Base-by-base conservation (phyloP, 176 grass and related monocot species). In the Cymbopogon citratus region DNA sequence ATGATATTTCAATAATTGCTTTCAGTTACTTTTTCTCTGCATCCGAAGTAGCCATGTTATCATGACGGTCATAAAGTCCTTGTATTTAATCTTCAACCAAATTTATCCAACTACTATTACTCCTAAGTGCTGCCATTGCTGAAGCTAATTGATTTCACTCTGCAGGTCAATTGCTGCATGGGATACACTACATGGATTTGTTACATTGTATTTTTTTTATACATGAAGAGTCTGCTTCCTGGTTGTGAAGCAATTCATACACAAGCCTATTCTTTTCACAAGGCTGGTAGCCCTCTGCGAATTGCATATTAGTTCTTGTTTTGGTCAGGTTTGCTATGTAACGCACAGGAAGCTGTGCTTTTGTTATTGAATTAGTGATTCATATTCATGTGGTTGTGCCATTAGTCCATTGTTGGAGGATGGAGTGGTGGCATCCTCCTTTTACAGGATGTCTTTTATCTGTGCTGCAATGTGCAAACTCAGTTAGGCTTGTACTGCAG, bases 81-180 rank as follows among this genome's bases (percentile, higher is more conserved):
- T 52, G 35, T 80, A 35, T 68, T 73, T 23, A 31, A 38, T 59
- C 0, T 33, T 52, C 56, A 0, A 36, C 44, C 24, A 61, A 36
- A 25, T 15, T 41, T 76, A 4, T 67, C 13, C 3, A 24, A 6
- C 4, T 68, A 13, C 40, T 41, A 39, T 66, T 66, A 5, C 33
- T 85, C 36, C n/a, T 24, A 59, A 9, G 21, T 11, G 19, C 11
- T 52, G 21, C 15, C 64, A 28, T 65, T 38, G 23, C 40, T 86
- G 35, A 89, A 82, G 45, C 12, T 49, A 45, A 1, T 64, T 69
- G 36, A 40, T 79, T 5, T 66, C 34, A 51, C 23, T 49, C 36
- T 62, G 84, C 60, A 90, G 88, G 79, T 86, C 74, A 78, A 78
- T 28, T 82, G 59, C 68, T 90, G 69, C 69, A 80, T 80, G 69